Percentiles rank a stretch among this genome's conserved stretches.
Evolutionary conservation across 2,329 filamentous ascomycete genomes (phyloP).

Genomic region (Trichoderma harzianum): DNA sequence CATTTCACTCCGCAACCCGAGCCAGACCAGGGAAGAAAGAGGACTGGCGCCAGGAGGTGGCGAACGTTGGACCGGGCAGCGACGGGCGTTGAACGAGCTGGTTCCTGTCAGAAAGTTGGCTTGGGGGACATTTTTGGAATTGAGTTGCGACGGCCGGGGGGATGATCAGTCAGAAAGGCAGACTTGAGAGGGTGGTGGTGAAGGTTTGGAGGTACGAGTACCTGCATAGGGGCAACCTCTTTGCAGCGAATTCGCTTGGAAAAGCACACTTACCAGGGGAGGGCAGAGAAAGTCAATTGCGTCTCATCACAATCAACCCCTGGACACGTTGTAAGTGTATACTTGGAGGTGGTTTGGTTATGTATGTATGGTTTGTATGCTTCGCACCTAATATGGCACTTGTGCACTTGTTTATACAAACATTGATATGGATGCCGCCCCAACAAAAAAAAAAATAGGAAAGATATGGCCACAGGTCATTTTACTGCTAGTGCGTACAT

Average conservation of each 20-base stretch:
- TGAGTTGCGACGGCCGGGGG: background rate
- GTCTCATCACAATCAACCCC: background rate
- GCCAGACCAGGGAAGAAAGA: background rate
- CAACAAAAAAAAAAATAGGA: background rate
- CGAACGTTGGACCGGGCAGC: background rate
- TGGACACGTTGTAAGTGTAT: background rate
- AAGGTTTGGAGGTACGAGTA: constrained; percentile 9
- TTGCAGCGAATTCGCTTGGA: background rate
- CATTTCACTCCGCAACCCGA: background rate
- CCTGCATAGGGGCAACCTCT: constrained; percentile 5
- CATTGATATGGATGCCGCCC: background rate
- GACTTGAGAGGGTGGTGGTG: background rate
- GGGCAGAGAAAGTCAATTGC: constrained; percentile 4
- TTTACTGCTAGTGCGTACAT: background rate
- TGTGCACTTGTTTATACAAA: background rate
- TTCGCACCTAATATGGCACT: background rate
- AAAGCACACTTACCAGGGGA: background rate
- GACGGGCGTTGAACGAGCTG: background rate
- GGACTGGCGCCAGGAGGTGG: constrained; percentile 9
- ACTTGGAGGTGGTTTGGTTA: background rate
- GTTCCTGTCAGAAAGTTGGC: background rate
- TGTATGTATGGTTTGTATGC: background rate
- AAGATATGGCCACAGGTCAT: background rate
- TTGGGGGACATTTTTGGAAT: background rate
- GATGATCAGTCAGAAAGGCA: constrained; percentile 2